These are phyloP conservation scores for Stemphylium beticola DNA, from an alignment of 2,329 filamentous ascomycete species.

Conservation along the genomic window DNA sequence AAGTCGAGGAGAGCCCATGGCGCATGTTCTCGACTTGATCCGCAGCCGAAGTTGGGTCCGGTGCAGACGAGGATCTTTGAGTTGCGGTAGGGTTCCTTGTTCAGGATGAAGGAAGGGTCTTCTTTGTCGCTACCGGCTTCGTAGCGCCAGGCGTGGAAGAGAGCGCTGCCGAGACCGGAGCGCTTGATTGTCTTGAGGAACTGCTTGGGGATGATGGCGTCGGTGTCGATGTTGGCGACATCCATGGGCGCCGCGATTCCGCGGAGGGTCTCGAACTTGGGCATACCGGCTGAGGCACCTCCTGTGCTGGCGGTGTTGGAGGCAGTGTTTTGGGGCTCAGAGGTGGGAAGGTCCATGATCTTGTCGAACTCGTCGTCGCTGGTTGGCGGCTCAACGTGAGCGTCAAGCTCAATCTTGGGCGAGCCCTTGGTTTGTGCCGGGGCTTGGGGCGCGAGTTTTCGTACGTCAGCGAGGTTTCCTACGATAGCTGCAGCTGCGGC, in stretches of 20 bases:
- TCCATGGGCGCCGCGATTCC: slow-evolving; percentile 89
- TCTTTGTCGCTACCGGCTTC: slow-evolving; percentile 68
- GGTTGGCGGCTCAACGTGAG: slow-evolving; percentile 62
- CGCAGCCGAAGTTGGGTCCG: slow-evolving; percentile 94
- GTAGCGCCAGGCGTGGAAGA: slow-evolving; percentile 86
- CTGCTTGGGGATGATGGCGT: slow-evolving; percentile 98
- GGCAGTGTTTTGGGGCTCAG: slow-evolving; percentile 71
- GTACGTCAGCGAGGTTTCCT: slow-evolving; percentile 90
- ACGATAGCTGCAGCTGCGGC: slow-evolving; percentile 88
- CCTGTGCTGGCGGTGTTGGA: slow-evolving; percentile 54
- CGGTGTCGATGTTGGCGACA: slow-evolving; percentile 93
- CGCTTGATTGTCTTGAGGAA: slow-evolving; percentile 99
- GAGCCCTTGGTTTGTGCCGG: slow-evolving; percentile 55
- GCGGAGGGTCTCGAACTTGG: slow-evolving; percentile 82
- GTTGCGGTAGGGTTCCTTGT: slow-evolving; percentile 82
- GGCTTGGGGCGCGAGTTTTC: slow-evolving; percentile 69
- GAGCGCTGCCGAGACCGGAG: slow-evolving; percentile 84
- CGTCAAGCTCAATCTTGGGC: slow-evolving; percentile 66
- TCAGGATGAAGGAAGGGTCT: slow-evolving; percentile 84
- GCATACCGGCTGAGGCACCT: slow-evolving; percentile 67
- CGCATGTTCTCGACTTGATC: slow-evolving; percentile 90
- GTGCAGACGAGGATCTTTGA: slow-evolving; percentile 91
- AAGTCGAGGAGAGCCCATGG: slow-evolving; percentile 98
- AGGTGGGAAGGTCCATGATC: slow-evolving; percentile 65
- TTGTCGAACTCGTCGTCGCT: slow-evolving; percentile 69